Conservation (phyloP, 306 rosid species). For the Vigna angularis region DNA sequence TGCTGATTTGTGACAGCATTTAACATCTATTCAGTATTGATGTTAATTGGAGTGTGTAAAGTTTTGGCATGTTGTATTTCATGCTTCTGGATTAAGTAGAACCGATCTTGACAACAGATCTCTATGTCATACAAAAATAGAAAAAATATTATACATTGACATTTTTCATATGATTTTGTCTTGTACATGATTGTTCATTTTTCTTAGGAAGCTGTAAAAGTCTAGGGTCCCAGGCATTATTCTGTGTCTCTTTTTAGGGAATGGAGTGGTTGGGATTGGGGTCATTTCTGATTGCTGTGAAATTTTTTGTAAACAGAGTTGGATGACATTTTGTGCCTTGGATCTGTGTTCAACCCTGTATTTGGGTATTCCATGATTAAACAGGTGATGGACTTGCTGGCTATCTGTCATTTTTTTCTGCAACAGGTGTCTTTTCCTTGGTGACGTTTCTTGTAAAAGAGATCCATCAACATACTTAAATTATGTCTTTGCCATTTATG, state of each 20-base stretch:
- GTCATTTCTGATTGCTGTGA: conserved; percentile 4
- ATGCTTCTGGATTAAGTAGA: conserved; percentile 5
- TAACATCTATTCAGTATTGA: background rate
- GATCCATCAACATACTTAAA: conserved; percentile 70
- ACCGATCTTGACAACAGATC: background rate
- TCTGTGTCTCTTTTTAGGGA: background rate
- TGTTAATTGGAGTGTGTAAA: background rate
- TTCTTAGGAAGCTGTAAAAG: conserved; percentile 4
- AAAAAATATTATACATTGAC: background rate
- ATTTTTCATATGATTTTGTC: conserved; percentile 38
- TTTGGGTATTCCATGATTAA: conserved; percentile 24
- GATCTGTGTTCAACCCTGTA: conserved; percentile 12
- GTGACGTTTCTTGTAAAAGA: conserved; percentile 79
- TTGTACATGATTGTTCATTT: background rate
- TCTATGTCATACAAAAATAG: background rate
- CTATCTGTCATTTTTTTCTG: conserved; percentile 28
- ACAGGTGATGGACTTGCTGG: conserved; percentile 34
- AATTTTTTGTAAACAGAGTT: background rate
- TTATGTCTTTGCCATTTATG: conserved; percentile 58
- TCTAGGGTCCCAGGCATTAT: background rate
- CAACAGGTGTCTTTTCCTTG: conserved; percentile 83
- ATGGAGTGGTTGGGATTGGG: background rate
- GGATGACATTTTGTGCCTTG: conserved; percentile 22
- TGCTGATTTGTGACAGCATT: conserved; percentile 4
- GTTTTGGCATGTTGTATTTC: background rate